Base-by-base conservation (phyloP, 805 yeast species). In the Cyberlindnera saturnus region DNA sequence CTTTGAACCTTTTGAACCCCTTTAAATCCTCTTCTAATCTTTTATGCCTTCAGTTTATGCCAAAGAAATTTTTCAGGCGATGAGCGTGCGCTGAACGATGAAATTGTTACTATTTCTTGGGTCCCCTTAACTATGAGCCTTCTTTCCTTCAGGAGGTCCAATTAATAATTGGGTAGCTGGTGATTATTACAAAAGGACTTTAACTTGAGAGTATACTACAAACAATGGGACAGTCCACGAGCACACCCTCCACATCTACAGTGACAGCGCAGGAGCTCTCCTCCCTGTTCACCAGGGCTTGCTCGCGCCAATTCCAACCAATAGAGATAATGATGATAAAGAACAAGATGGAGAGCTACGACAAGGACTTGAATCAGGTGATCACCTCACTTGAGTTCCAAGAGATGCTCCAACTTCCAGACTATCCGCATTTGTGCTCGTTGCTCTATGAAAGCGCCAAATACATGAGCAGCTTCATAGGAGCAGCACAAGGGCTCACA, bases 391-490 rank as follows among this genome's bases (percentile, higher is more conserved):
- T 17, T 14, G 60, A 61, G 16, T 42, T 74, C 20, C 50, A 55
- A 9, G 33, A 54, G 13, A 38, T 70, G 57, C 52, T 76, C 15
- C 57, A 58, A 14, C 43, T 75, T 3, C 74, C 75, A 1, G 56
- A 63, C 5, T 50, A 60, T 11, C 46, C 51, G 0, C 55, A 59
- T 4, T 58, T 68, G 1, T 54, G 65, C 0, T 57, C 62, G 6
- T 31, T 71, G 3, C 41, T 81, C 0, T 70, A 69, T 52, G 59
- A 64, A 6, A 59, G 74, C 5, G 56, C 77, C 14, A 58, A 61
- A 28, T 66, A 68, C 5, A 42, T 82, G 26, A 70, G 78, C 43
- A 3, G 42, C 39, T 18, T 6, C 46, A 13, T 13, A n/a, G 7
- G 41, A 45, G 9, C 46, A 23, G 11, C 11, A 13, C 28, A 31